Base-by-base conservation (phyloP, 106 monocot species). In the Xerophyta viscosa region DNA sequence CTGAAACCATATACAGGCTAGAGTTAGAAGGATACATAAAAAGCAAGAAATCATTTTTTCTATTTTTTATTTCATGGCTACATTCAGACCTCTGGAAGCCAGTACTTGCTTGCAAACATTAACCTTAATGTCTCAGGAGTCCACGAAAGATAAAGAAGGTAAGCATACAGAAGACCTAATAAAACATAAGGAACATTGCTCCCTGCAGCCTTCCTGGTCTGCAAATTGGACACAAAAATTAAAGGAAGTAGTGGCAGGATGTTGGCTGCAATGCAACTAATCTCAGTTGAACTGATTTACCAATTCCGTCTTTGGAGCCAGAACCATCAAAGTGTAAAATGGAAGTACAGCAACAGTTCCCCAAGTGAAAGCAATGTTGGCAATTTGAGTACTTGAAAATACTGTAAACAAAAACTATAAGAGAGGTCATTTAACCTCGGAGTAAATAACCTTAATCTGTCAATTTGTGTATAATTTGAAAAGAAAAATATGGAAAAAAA, bases 71-170 rank as follows among this genome's bases (percentile, higher is more conserved):
- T n/a, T n/a, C n/a, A n/a, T n/a, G n/a, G n/a, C n/a, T n/a, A n/a
- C n/a, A n/a, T n/a, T 11, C 33, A 36, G 33, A 96, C 94, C 81
- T 96, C 94, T 24, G 88, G 94, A 28, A 96, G 56, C 70, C 72
- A 96, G 52, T 96, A 85, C 81, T 96, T 84, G 61, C 75, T 84
- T 27, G 94, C 81, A 76, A 96, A 96, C 71, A 96, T 81, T 18
- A 54, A 46, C 20, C 58, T 54, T 6, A 88, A 41, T 17, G 81
- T 88, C 15, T 84, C 81, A 31, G 85, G 85, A 46, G 73, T 89
- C 89, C 96, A 89, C 6, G 98, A 89, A 20, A 89, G 70, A 54
- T 72, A 83, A 27, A 98, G 76, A 68, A 98, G 90, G 50, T 72
- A 90, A 10, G 63, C 82, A 43, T 98, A 98, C 13, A 77, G 39